phyloP scores from a whole-genome alignment of 129 eudicot genomes.

The Pittosporum tobira region DNA sequence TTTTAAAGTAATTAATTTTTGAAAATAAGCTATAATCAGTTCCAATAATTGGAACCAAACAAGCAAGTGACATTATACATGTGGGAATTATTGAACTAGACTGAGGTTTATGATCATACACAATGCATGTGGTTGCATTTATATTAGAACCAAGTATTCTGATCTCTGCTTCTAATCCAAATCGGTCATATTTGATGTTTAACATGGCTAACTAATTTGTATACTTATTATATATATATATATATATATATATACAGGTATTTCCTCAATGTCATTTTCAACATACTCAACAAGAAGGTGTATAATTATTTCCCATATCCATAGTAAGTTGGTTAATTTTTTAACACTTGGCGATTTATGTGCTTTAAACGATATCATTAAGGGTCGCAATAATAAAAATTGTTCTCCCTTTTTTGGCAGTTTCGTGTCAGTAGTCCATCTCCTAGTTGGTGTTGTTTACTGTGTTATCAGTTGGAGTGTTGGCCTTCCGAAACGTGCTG shows the following conservation, averaged over 20 bases:
- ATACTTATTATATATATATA: not conserved
- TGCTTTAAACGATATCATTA: no score
- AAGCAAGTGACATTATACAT: no score
- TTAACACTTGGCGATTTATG: not conserved
- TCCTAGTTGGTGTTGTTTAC: conserved; percentile 49
- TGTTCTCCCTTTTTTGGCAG: conserved; percentile 23
- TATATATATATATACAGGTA: conserved; percentile 46
- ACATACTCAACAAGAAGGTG: conserved; percentile 57
- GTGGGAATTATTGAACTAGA: no score
- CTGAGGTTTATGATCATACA: not conserved
- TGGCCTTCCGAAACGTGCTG: conserved; percentile 64
- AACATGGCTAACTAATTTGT: not conserved
- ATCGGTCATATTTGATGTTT: not conserved
- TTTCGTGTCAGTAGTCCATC: conserved; percentile 63
- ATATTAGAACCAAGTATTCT: not conserved
- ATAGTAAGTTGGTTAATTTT: conserved; percentile 34
- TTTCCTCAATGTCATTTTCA: conserved; percentile 54
- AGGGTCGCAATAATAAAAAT: not conserved
- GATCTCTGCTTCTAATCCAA: not conserved
- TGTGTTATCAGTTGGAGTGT: conserved; percentile 52
- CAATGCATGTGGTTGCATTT: not conserved
- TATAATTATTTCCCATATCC: conserved; percentile 64
- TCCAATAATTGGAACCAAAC: no score
- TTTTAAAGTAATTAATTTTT: no score
- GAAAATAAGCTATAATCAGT: no score